Conservation (phyloP, 2,329 filamentous ascomycete genomes). For the Botrytis deweyae region DNA sequence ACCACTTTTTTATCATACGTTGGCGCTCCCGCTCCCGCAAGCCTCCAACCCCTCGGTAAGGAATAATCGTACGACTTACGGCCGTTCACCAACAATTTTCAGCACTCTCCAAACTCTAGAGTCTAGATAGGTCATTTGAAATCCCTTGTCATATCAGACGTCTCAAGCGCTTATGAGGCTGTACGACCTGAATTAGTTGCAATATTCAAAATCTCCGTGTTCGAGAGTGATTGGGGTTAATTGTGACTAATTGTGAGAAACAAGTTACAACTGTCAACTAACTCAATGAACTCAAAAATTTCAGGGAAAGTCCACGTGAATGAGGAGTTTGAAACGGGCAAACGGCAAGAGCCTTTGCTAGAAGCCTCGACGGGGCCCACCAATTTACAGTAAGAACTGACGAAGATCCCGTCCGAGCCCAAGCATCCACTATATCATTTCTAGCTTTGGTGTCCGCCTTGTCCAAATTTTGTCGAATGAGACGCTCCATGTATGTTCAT, state of each 20-base stretch:
- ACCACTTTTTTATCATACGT: slow-evolving; percentile 1
- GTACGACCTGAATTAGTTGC: background rate
- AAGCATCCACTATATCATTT: background rate
- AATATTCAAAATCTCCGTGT: no score
- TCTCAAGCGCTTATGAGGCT: background rate
- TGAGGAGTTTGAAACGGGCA: background rate
- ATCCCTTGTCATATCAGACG: background rate
- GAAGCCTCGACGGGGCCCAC: background rate
- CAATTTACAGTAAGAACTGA: background rate
- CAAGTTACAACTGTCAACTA: background rate
- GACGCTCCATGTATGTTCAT: background rate
- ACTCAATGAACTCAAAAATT: background rate
- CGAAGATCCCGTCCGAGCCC: slow-evolving; percentile 18
- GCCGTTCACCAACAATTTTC: slow-evolving; percentile 13
- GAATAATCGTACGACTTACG: slow-evolving; percentile 19
- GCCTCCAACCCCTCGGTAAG: slow-evolving; percentile 5
- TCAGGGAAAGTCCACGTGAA: background rate
- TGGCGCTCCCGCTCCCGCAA: slow-evolving; percentile 19
- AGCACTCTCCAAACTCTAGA: background rate
- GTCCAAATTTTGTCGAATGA: slow-evolving; percentile 1
- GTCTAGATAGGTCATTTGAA: slow-evolving; percentile 13
- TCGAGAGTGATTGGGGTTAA: background rate
- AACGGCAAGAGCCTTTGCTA: background rate
- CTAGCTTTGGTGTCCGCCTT: background rate
- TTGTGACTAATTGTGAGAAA: background rate